These are phyloP conservation scores for Sungouiella blattae DNA, from an alignment of 805 yeast genomes.

Conservation along the genomic window DNA sequence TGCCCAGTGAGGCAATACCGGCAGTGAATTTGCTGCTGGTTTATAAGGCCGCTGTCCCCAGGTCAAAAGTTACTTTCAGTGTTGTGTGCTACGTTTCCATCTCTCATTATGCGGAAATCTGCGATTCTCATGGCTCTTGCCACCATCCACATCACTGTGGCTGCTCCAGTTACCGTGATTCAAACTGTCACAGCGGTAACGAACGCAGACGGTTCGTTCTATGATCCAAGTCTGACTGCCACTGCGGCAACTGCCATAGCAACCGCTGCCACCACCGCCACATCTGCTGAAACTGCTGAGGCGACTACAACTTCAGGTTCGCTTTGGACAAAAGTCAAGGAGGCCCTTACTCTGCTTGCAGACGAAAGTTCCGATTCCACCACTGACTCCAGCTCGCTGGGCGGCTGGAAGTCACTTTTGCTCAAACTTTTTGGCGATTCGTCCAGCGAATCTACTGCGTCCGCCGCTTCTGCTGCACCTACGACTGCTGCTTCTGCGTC, in stretches of 20 bases:
- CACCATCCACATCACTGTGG: neutral
- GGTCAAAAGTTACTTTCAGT: too few relatives aligned
- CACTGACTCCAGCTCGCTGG: conserved; percentile 2
- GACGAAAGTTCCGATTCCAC: neutral
- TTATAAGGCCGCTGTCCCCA: too few relatives aligned
- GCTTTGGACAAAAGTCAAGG: neutral
- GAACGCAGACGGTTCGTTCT: conserved; percentile 11
- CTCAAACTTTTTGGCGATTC: neutral
- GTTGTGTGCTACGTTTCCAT: too few relatives aligned
- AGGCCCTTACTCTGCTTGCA: neutral
- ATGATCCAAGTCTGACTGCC: conserved; percentile 2
- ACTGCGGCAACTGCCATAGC: neutral
- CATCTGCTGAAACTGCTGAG: conserved; percentile 7
- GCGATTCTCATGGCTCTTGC: neutral
- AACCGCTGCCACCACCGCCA: conserved; percentile 1
- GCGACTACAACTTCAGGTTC: conserved; percentile 2
- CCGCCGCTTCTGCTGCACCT: conserved; percentile 1
- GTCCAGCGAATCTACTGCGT: neutral
- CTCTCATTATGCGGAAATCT: neutral
- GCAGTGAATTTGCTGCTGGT: too few relatives aligned
- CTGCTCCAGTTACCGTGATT: conserved; percentile 12
- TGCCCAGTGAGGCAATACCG: too few relatives aligned
- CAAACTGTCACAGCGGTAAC: conserved; percentile 12
- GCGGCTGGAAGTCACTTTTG: neutral
- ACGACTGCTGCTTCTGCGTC: conserved; percentile 2